A percentile compares a stretch with the other conserved stretches of the same genome.
Conservation (phyloP, 2,329 filamentous ascomycete species). For the Epichloe gansuensis region DNA sequence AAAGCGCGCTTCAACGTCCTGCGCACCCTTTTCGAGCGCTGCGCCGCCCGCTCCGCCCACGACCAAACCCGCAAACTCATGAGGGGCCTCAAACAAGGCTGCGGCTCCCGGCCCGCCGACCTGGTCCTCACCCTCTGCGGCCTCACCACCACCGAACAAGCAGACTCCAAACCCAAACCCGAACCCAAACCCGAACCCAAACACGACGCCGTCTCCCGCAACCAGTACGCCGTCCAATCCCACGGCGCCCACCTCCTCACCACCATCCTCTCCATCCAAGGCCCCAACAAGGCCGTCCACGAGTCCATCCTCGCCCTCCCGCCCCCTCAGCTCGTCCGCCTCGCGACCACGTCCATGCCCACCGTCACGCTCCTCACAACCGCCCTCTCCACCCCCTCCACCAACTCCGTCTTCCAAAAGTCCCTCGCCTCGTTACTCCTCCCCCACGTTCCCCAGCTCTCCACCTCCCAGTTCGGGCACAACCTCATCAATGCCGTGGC, state of each 20-base stretch:
- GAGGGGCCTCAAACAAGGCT: conserved; percentile 34
- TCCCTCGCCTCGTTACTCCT: conserved; percentile 34
- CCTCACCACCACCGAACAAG: conserved; percentile 17
- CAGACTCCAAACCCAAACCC: conserved; percentile 18
- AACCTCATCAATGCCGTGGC: conserved; percentile 37
- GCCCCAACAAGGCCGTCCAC: conserved; percentile 60
- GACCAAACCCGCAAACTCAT: conserved; percentile 37
- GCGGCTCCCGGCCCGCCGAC: conserved; percentile 32
- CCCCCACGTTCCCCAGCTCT: conserved; percentile 32
- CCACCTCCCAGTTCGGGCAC: conserved; percentile 37
- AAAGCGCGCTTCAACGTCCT: conserved; percentile 68
- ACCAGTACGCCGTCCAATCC: conserved; percentile 38
- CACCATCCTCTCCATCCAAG: conserved; percentile 62
- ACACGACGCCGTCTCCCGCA: conserved; percentile 29
- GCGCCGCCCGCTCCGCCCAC: conserved; percentile 50
- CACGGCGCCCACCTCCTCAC: conserved; percentile 78
- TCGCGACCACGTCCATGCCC: conserved; percentile 45
- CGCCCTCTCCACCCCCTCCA: conserved; percentile 33
- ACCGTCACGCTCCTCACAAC: conserved; percentile 38
- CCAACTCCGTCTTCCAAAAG: conserved; percentile 43
- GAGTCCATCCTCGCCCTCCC: conserved; percentile 52
- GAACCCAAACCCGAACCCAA: conserved; percentile 17
- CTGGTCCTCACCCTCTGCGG: conserved; percentile 38
- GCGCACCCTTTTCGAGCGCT: conserved; percentile 72
- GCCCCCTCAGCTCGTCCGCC: conserved; percentile 41